These are phyloP conservation scores for Ceratopteris richardii DNA, from an alignment of 75 land plant genomes.

Conservation along the genomic window DNA sequence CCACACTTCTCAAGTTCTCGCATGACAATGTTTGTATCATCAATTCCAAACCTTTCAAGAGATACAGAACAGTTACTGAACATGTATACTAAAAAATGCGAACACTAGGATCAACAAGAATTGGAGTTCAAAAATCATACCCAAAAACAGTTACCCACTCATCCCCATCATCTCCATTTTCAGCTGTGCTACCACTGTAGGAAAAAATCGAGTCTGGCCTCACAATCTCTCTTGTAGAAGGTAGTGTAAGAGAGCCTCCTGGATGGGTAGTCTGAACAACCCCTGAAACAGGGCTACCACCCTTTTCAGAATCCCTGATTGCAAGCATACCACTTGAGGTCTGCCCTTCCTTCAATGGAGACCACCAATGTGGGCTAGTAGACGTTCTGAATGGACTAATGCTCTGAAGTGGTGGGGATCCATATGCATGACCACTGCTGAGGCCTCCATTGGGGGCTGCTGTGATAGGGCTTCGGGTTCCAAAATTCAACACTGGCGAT, in stretches of 20 bases:
- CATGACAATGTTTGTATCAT: slow-evolving; percentile 80
- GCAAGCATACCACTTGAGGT: slow-evolving; percentile 3
- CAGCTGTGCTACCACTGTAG: slow-evolving; percentile 24
- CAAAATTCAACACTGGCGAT: slow-evolving; percentile 3
- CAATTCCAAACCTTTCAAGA: slow-evolving; percentile 61
- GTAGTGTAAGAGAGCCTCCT: slow-evolving; percentile 69
- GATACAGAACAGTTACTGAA: too few relatives aligned
- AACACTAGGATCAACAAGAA: too few relatives aligned
- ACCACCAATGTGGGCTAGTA: slow-evolving; percentile 51
- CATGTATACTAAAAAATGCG: too few relatives aligned
- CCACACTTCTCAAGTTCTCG: slow-evolving; percentile 98
- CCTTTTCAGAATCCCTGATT: slow-evolving; percentile 21
- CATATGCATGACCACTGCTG: slow-evolving; percentile 2
- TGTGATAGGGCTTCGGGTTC: neutral
- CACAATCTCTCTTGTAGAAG: slow-evolving; percentile 68
- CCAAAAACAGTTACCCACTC: slow-evolving; percentile 97
- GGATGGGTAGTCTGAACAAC: slow-evolving; percentile 40
- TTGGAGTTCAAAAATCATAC: slow-evolving; percentile 30
- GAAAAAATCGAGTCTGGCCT: slow-evolving; percentile 53
- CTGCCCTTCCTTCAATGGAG: slow-evolving; percentile 29
- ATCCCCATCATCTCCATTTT: slow-evolving; percentile 49
- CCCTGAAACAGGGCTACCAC: slow-evolving; percentile 55
- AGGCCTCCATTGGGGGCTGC: slow-evolving; percentile 6
- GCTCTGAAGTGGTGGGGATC: neutral
- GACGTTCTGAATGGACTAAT: slow-evolving; percentile 16